A percentile compares a stretch with the other conserved stretches of the same genome.
Conservation (phyloP, 768 basidiomycete species). For the Gelatoporia subvermispora region DNA sequence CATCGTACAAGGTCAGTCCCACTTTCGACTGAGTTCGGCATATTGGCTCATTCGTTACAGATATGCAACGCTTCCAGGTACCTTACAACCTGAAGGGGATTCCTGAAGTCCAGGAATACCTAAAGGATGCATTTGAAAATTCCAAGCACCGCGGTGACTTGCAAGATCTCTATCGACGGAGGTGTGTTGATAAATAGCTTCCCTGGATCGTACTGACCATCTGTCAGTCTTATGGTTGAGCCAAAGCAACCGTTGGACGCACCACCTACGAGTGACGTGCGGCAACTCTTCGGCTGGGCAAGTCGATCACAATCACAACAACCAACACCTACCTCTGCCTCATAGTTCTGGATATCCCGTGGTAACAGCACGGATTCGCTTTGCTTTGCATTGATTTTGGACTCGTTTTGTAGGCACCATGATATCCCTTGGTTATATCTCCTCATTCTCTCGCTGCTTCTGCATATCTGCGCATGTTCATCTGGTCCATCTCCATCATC, state of each 20-base stretch:
- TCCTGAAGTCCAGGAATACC: slow-evolving; percentile 80
- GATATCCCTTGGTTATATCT: not conserved
- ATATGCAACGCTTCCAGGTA: slow-evolving; percentile 90
- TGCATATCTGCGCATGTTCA: not conserved
- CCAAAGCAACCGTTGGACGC: slow-evolving; percentile 76
- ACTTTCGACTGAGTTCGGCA: not conserved
- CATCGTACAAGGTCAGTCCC: slow-evolving; percentile 71
- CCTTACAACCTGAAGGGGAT: slow-evolving; percentile 85
- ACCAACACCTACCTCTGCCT: slow-evolving; percentile 34
- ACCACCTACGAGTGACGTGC: slow-evolving; percentile 60
- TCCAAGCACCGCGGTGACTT: slow-evolving; percentile 76
- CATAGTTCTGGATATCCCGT: slow-evolving; percentile 11
- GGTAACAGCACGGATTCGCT: not conserved
- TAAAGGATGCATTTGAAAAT: slow-evolving; percentile 69
- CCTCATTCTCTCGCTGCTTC: not conserved
- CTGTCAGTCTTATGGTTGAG: slow-evolving; percentile 57
- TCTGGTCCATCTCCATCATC: not conserved
- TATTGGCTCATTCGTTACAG: slow-evolving; percentile 31
- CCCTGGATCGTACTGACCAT: not conserved
- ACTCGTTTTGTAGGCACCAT: slow-evolving; percentile 7
- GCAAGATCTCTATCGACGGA: slow-evolving; percentile 81
- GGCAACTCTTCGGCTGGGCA: slow-evolving; percentile 77
- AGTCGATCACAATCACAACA: slow-evolving; percentile 50
- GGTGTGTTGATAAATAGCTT: slow-evolving; percentile 37
- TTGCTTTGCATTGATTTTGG: not conserved